Percentiles rank a stretch among this genome's conserved stretches.
phyloP scores from a whole-genome alignment of 176 grass and related monocot species.

The Alopecurus myosuroides region DNA sequence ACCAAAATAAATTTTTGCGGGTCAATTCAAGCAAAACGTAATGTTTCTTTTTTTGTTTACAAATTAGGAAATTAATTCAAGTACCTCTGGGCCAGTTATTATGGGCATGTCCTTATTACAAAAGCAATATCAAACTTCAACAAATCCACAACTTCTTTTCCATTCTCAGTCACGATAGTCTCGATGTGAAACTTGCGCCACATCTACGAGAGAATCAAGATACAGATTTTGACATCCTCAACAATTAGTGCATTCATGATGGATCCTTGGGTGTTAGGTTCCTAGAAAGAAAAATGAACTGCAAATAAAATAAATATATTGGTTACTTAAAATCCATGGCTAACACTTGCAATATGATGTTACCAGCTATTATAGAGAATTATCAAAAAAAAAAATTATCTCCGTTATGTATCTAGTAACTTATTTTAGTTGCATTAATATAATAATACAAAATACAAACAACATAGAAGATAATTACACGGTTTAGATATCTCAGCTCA shows the following conservation, averaged over 20 bases:
- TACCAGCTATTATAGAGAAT: neutral
- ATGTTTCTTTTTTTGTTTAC: no score
- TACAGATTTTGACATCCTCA: slow-evolving; percentile 3
- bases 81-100: slow-evolving; percentile 29
- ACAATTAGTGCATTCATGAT: slow-evolving; percentile 5
- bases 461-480: neutral
- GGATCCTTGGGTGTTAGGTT: neutral
- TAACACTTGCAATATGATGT: neutral
- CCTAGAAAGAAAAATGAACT: neutral
- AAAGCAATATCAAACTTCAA: slow-evolving; percentile 34
- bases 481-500: neutral
- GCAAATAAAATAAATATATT: neutral
- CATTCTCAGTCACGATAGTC: neutral
- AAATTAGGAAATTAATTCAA: neutral
- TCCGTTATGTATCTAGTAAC: neutral
- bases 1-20: no score
- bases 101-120: slow-evolving; percentile 21
- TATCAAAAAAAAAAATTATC: neutral
- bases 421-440: neutral
- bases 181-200: neutral
- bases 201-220: neutral
- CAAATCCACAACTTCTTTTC: slow-evolving; percentile 28
- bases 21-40: no score
- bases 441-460: neutral
- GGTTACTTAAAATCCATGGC: neutral